phyloP scores from a whole-genome alignment of 2,329 filamentous ascomycete species.

The Alternaria atra region DNA sequence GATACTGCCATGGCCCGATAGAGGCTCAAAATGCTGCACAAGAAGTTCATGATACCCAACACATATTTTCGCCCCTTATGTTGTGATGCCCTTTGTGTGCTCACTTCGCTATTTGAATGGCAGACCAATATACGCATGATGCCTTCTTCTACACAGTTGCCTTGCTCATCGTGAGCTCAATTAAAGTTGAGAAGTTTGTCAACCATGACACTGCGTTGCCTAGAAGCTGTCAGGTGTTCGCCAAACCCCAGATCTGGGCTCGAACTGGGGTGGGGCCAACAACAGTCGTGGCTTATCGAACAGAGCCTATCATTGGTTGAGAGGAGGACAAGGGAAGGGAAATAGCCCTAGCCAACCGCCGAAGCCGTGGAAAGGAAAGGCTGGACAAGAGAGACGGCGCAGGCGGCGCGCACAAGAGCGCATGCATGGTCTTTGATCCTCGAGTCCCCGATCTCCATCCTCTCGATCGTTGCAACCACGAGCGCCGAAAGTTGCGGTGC shows the following conservation, averaged over 20 bases:
- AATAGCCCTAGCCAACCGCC: conserved; percentile 20
- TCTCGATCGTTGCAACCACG: conserved; percentile 5
- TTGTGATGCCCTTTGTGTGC: conserved; percentile 2
- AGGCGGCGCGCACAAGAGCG: conserved; percentile 6
- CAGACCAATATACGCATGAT: background rate
- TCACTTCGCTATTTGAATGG: background rate
- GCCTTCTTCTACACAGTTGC: background rate
- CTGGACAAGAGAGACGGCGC: conserved; percentile 3
- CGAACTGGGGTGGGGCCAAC: conserved; percentile 16
- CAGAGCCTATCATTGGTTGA: conserved; percentile 15
- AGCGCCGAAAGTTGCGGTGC: background rate
- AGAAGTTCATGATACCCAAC: conserved; percentile 38
- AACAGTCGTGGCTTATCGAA: conserved; percentile 16
- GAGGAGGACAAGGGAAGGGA: conserved; percentile 16
- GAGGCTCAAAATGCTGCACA: conserved; percentile 37
- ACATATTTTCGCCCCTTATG: background rate
- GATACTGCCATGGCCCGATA: conserved; percentile 36
- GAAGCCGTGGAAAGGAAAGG: conserved; percentile 16
- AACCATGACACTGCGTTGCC: conserved; percentile 4
- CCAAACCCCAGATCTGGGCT: conserved; percentile 23
- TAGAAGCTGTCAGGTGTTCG: conserved; percentile 12
- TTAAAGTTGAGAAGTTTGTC: background rate
- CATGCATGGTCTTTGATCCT: conserved; percentile 14
- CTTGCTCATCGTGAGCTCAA: background rate
- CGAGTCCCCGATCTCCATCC: conserved; percentile 10